phyloP scores from a whole-genome alignment of 2,329 filamentous ascomycete genomes.

The Colletotrichum navitas region DNA sequence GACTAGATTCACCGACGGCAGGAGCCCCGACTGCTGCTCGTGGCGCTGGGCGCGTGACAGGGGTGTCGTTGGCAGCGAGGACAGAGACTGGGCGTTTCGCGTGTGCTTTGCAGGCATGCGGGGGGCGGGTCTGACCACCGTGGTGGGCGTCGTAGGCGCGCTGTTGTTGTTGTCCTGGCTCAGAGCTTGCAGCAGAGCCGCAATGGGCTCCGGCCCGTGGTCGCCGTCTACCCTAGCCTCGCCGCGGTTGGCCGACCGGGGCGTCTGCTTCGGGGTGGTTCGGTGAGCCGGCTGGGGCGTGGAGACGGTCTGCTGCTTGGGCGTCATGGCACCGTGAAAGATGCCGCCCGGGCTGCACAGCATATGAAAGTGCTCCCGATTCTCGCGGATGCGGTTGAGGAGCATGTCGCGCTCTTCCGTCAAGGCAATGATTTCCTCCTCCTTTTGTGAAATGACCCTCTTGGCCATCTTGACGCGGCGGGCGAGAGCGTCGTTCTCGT shows the following conservation, averaged over 20 bases:
- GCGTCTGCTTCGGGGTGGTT: slow-evolving; percentile 65
- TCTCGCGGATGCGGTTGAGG: slow-evolving; percentile 87
- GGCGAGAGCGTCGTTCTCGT: slow-evolving; percentile 73
- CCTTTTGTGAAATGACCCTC: slow-evolving; percentile 81
- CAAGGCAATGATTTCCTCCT: slow-evolving; percentile 78
- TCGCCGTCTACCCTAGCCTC: slow-evolving; percentile 58
- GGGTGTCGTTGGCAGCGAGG: slow-evolving; percentile 85
- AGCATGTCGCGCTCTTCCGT: slow-evolving; percentile 82
- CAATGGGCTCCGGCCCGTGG: slow-evolving; percentile 75
- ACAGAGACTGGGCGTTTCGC: slow-evolving; percentile 84
- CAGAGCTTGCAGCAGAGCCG: slow-evolving; percentile 83
- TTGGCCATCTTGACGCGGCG: slow-evolving; percentile 79
- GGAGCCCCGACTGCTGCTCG: slow-evolving; percentile 62
- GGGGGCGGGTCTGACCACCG: slow-evolving; percentile 58
- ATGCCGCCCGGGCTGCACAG: slow-evolving; percentile 81
- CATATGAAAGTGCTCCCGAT: slow-evolving; percentile 86
- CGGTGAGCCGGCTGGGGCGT: slow-evolving; percentile 61
- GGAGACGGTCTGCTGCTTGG: slow-evolving; percentile 60
- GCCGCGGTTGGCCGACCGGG: slow-evolving; percentile 56
- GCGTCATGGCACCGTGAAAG: slow-evolving; percentile 72
- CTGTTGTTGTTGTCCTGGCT: slow-evolving; percentile 82
- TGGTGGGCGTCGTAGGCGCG: slow-evolving; percentile 77
- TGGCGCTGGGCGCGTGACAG: slow-evolving; percentile 62
- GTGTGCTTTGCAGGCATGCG: slow-evolving; percentile 73
- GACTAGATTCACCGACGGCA: slow-evolving; percentile 73